Evolutionary conservation across 1,284 basidiomycete species (phyloP).

Genomic region (Anthracocystis panici-leucophaei): DNA sequence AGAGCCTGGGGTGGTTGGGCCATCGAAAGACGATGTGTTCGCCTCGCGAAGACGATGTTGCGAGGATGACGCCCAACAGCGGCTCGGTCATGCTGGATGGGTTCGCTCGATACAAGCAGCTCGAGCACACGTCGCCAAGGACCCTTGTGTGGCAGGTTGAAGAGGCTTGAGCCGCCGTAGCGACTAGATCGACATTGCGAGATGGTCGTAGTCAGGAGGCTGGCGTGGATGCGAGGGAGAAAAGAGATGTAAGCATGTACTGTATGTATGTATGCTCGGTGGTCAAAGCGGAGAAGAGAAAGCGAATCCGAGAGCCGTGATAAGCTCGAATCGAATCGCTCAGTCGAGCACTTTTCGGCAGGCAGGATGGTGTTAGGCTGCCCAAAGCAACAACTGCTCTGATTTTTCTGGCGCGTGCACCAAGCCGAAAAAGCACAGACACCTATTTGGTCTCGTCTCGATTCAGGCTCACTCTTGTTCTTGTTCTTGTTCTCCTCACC

Average conservation of each 20-base stretch:
- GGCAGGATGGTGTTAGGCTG: not conserved
- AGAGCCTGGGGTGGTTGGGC: constrained; percentile 60
- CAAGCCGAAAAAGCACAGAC: constrained; percentile 6
- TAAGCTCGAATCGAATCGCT: constrained; percentile 7
- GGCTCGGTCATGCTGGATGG: constrained; percentile 41
- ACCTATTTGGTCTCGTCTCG: constrained; percentile 6
- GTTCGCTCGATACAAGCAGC: not conserved
- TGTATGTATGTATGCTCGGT: not conserved
- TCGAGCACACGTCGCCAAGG: not conserved
- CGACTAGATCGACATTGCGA: not conserved
- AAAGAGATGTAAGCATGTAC: no score
- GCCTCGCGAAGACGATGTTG: constrained; percentile 61
- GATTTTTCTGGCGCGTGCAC: constrained; percentile 4
- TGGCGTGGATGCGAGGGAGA: not conserved
- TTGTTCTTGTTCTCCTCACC: not conserved
- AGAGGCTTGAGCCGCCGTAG: not conserved
- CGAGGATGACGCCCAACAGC: constrained; percentile 65
- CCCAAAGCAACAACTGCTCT: not conserved
- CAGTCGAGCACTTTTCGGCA: not conserved
- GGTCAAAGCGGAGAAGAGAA: constrained; percentile 12
- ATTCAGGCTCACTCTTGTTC: not conserved
- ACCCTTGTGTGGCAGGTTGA: not conserved
- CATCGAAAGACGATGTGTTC: constrained; percentile 65
- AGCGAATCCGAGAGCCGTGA: constrained; percentile 1
- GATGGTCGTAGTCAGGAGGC: not conserved